phyloP scores from a whole-genome alignment of 257 asterid species.

The Ilex asprella region DNA sequence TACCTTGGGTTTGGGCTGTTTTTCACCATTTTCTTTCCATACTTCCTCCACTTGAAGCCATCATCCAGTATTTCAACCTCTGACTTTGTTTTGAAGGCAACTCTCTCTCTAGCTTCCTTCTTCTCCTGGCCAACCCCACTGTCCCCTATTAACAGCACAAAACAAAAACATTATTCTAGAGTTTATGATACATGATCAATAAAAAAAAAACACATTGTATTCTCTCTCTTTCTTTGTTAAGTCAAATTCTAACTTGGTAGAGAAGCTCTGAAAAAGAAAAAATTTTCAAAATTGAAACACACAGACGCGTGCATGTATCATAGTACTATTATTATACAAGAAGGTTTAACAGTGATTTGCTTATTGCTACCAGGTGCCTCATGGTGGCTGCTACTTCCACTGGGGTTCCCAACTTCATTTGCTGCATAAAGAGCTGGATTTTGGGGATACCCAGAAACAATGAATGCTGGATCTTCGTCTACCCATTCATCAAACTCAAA shows the following conservation, averaged over 20 bases:
- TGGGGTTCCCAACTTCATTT: conserved; percentile 9
- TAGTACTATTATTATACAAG: background rate
- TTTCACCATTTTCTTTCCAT: conserved; percentile 96
- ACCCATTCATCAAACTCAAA: conserved; percentile 55
- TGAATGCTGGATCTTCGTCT: conserved; percentile 32
- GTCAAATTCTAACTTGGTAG: too few relatives aligned
- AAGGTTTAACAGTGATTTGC: conserved; percentile 3
- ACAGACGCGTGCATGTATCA: too few relatives aligned
- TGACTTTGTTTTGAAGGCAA: conserved; percentile 85
- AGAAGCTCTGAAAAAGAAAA: too few relatives aligned
- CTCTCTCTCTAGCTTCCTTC: conserved; percentile 47
- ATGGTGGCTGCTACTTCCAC: conserved; percentile 22
- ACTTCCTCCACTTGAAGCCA: conserved; percentile 96
- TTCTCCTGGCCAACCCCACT: conserved; percentile 32
- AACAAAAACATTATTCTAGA: background rate
- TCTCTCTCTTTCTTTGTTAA: too few relatives aligned
- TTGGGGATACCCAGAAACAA: conserved; percentile 28
- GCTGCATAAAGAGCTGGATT: conserved; percentile 25
- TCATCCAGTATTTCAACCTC: conserved; percentile 77
- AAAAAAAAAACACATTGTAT: too few relatives aligned
- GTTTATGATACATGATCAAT: too few relatives aligned
- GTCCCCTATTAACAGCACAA: conserved; percentile 35
- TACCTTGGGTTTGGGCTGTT: conserved; percentile 93
- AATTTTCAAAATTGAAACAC: too few relatives aligned
- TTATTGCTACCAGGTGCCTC: conserved; percentile 37